phyloP scores from a whole-genome alignment of 352 stramenopile species.

The Phytophthora pluvialis region DNA sequence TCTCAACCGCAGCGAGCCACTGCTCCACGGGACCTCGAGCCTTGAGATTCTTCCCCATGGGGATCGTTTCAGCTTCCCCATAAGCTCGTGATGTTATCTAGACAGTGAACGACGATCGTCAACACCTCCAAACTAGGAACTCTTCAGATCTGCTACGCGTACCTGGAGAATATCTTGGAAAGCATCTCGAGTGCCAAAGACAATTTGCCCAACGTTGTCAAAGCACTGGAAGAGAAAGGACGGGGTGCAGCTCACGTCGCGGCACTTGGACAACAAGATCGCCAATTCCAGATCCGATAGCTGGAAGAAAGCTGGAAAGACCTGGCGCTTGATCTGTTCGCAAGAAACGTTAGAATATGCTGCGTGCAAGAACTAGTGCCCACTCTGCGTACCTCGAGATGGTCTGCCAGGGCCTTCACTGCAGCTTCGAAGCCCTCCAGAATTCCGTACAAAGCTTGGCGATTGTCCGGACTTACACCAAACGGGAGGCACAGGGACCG shows the following conservation, averaged over 20 bases:
- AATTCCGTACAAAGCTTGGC: slow-evolving; percentile 44
- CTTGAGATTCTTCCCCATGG: slow-evolving; percentile 80
- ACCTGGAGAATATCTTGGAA: slow-evolving; percentile 70
- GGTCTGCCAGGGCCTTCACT: slow-evolving; percentile 53
- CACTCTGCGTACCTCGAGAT: slow-evolving; percentile 48
- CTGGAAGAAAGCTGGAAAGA: slow-evolving; percentile 69
- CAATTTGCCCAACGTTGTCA: slow-evolving; percentile 67
- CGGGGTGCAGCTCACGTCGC: slow-evolving; percentile 57
- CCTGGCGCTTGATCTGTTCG: slow-evolving; percentile 55
- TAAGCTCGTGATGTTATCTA: slow-evolving; percentile 50
- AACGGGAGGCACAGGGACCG: slow-evolving; percentile 63
- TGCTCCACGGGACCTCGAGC: slow-evolving; percentile 70
- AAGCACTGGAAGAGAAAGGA: slow-evolving; percentile 72
- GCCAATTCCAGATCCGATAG: slow-evolving; percentile 69
- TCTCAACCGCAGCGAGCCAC: slow-evolving; percentile 68
- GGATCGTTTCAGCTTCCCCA: slow-evolving; percentile 50
- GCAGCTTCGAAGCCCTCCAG: slow-evolving; percentile 64
- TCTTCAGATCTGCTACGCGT: background rate
- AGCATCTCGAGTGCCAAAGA: slow-evolving; percentile 59
- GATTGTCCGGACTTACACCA: slow-evolving; percentile 54
- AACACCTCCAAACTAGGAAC: background rate
- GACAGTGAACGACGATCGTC: background rate
- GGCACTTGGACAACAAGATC: slow-evolving; percentile 50
- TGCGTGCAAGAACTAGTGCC: no score
- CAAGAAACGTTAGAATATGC: no score